phyloP scores from a whole-genome alignment of 768 basidiomycete genomes.

The Kwoniella shandongensis region DNA sequence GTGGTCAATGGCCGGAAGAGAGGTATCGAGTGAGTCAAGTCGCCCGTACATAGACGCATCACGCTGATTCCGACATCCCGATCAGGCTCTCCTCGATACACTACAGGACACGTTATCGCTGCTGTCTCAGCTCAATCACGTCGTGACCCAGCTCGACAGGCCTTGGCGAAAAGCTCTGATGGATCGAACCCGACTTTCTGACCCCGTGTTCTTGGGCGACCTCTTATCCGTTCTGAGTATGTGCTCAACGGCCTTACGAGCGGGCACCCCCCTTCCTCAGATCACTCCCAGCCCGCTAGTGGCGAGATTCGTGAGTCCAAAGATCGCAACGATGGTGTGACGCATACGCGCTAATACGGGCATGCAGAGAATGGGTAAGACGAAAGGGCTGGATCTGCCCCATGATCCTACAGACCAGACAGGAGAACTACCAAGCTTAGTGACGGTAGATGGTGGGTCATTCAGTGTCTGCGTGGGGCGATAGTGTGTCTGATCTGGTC shows the following conservation, averaged over 20 bases:
- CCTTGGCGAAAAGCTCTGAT: conserved; percentile 77
- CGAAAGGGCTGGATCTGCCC: conserved; percentile 66
- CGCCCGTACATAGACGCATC: neutral
- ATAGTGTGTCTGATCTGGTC: neutral
- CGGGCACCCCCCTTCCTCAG: conserved; percentile 74
- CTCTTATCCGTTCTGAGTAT: conserved; percentile 82
- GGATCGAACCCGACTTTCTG: conserved; percentile 69
- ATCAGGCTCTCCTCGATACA: conserved; percentile 32
- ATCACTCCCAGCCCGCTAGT: conserved; percentile 73
- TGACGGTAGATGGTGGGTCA: conserved; percentile 62
- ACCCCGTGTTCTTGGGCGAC: conserved; percentile 80
- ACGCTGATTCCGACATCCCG: conserved; percentile 1
- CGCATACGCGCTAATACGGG: neutral
- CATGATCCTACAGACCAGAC: conserved; percentile 71
- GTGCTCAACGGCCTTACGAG: conserved; percentile 72
- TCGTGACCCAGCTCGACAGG: conserved; percentile 69
- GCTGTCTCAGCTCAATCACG: conserved; percentile 71
- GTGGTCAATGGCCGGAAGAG: conserved; percentile 74
- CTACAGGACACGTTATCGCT: conserved; percentile 67
- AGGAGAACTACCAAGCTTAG: conserved; percentile 67
- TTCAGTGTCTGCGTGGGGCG: neutral
- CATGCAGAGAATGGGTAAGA: conserved; percentile 39
- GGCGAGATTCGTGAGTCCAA: conserved; percentile 40
- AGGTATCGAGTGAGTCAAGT: conserved; percentile 65
- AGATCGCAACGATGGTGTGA: conserved; percentile 40